A percentile compares a stretch with the other conserved stretches of the same genome.
These are phyloP conservation scores for Suillus sp. DNA, from an alignment of 768 basidiomycete species.

Conservation along the genomic window DNA sequence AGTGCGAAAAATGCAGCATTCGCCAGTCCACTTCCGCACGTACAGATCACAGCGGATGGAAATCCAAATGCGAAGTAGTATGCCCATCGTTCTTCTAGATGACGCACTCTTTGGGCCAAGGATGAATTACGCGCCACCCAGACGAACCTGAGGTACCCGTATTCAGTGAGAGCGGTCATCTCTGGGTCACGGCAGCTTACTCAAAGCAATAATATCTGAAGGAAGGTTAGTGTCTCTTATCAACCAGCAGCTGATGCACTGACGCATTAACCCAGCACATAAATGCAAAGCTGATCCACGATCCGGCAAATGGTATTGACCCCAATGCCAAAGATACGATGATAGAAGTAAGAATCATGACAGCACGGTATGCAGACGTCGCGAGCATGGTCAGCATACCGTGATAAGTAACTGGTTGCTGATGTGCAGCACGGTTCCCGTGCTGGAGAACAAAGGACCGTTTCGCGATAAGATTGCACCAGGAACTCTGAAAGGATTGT, in stretches of 20 bases:
- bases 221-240: constrained; percentile 9
- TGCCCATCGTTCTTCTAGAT: constrained; percentile 87
- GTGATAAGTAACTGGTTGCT: constrained; percentile 60
- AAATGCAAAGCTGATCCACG: constrained; percentile 63
- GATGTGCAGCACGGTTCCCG: constrained; percentile 56
- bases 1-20: constrained; percentile 85
- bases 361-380: constrained; percentile 76
- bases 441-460: constrained; percentile 73
- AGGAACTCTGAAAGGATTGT: constrained; percentile 55
- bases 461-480: constrained; percentile 77
- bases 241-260: constrained; percentile 39
- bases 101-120: constrained; percentile 64
- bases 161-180: constrained; percentile 17
- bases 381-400: constrained; percentile 76
- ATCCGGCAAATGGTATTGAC: constrained; percentile 67
- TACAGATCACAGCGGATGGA: constrained; percentile 72
- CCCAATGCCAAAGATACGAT: constrained; percentile 65
- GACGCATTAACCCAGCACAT: constrained; percentile 88
- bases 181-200: constrained; percentile 38
- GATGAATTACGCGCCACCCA: constrained; percentile 78
- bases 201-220: constrained; percentile 88
- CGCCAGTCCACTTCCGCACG: constrained; percentile 70
- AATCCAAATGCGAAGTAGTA: constrained; percentile 89
- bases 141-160: constrained; percentile 55
- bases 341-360: constrained; percentile 82